Percentiles rank a stretch among this genome's conserved stretches.
Evolutionary conservation across 192 early-diverging fungal species (phyloP).

Genomic region (Coemansia sp.): DNA sequence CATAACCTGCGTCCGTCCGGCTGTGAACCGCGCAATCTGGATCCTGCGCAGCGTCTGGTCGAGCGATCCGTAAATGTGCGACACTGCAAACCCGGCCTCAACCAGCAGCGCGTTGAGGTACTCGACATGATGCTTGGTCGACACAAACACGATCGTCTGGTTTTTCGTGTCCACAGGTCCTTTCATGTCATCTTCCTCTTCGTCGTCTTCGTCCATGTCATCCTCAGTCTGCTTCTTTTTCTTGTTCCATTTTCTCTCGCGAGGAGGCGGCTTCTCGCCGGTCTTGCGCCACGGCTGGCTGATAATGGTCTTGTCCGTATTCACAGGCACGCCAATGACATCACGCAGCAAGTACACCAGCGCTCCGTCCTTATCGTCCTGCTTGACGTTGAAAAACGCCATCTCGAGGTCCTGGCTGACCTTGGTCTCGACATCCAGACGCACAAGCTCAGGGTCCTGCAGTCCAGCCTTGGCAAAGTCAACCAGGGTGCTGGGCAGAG

Average conservation of each 20-base stretch:
- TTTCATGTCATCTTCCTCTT: background rate
- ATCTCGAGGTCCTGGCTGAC: slow-evolving; percentile 93
- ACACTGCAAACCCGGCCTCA: slow-evolving; percentile 69
- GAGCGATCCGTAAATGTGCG: slow-evolving; percentile 92
- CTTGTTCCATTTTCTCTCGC: slow-evolving; percentile 16
- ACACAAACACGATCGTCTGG: slow-evolving; percentile 91
- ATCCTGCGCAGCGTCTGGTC: slow-evolving; percentile 89
- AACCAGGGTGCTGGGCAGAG: slow-evolving; percentile 86
- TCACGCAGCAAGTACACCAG: slow-evolving; percentile 80
- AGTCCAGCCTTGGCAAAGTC: slow-evolving; percentile 98
- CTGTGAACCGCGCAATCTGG: slow-evolving; percentile 83
- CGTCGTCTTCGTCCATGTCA: slow-evolving; percentile 5
- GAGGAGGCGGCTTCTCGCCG: slow-evolving; percentile 4
- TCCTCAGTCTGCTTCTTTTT: slow-evolving; percentile 40
- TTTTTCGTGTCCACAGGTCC: slow-evolving; percentile 15
- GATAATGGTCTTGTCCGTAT: slow-evolving; percentile 51
- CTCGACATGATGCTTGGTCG: slow-evolving; percentile 99
- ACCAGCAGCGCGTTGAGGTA: slow-evolving; percentile 77
- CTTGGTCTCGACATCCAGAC: slow-evolving; percentile 94
- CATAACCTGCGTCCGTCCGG: slow-evolving; percentile 73
- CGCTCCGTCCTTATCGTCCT: slow-evolving; percentile 87
- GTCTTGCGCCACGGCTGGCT: slow-evolving; percentile 25
- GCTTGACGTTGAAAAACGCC: slow-evolving; percentile 86
- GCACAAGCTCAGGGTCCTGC: slow-evolving; percentile 87
- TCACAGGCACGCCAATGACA: slow-evolving; percentile 68